Evolutionary conservation across 139 green algal genomes (phyloP), one percentile per base, ranked within the genome.

Genomic region (Coelastrella sp.): DNA sequence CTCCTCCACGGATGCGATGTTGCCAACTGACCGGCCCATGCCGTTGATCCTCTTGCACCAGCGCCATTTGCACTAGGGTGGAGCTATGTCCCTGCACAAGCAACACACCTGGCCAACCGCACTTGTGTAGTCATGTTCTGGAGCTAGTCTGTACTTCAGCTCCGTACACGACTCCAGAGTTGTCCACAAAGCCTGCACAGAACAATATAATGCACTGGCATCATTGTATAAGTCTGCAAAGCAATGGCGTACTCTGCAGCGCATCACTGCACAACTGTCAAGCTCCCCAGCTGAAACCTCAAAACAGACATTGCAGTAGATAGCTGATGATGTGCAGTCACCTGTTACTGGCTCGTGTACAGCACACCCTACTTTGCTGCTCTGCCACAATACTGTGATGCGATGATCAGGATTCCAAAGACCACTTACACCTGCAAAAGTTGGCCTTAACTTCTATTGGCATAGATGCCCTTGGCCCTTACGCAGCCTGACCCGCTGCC

Each of bases 101-200:
- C 53, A 63, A 63, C 53, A 9, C 53, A 63, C 53, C 53, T 63
- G 53, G 53, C 53, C 53, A 19, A 63, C 27, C 17, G 53, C 53
- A 30, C 17, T 63, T 9, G 2, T 63, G 53, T 63, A 63, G 53
- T 63, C 53, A 63, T 63, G 5, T 30, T 63, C 19, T 63, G 53
- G 27, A 27, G 53, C 25, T n/a, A 63, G 53, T 19, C 17, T 63
- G 53, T 63, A 27, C 53, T 7, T 63, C 53, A 63, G 53, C 53
- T 63, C 53, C 53, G 53, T 63, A 63, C 53, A 63, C 53, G 53
- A 63, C 53, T 63, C 53, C 5, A 63, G 53, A 63, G 53, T 63
- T 63, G 53, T 63, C 53, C 53, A 63, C 17, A 63, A 63, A 63
- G 53, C 53, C 53, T 63, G 53, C 53, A 63, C 27, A 63, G 53